Conservation (phyloP, 495 filamentous ascomycete genomes). For the Venustampulla echinocandica region DNA sequence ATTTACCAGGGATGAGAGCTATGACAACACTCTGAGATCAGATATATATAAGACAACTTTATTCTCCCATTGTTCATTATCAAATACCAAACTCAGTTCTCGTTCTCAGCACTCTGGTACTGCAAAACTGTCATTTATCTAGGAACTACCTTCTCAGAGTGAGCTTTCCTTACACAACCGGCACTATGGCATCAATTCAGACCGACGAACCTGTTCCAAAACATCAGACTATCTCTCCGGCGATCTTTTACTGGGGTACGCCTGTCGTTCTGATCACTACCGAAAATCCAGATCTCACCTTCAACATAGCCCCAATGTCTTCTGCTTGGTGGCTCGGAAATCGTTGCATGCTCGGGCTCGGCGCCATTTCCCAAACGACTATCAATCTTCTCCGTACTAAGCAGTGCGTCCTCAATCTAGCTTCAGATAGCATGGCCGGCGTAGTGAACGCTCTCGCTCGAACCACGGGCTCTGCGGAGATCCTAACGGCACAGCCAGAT, state of each 20-base stretch:
- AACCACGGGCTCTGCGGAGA: slow-evolving; percentile 30
- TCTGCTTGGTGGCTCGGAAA: slow-evolving; percentile 40
- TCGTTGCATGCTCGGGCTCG: slow-evolving; percentile 37
- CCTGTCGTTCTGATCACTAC: slow-evolving; percentile 36
- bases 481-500: slow-evolving; percentile 23
- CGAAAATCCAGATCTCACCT: slow-evolving; percentile 33
- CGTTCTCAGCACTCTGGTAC: not conserved
- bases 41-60: not conserved
- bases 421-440: slow-evolving; percentile 30
- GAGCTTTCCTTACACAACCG: not conserved
- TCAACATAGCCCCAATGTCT: slow-evolving; percentile 37
- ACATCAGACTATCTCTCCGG: slow-evolving; percentile 33
- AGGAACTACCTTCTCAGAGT: not conserved
- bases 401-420: slow-evolving; percentile 37
- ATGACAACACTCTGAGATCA: not conserved
- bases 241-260: slow-evolving; percentile 41
- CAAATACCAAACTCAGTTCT: not conserved
- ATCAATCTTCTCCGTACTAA: slow-evolving; percentile 35
- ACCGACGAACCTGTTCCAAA: not conserved
- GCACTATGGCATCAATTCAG: slow-evolving; percentile 8
- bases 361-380: slow-evolving; percentile 30
- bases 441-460: slow-evolving; percentile 31
- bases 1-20: not conserved
- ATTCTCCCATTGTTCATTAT: not conserved
- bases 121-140: not conserved